These are phyloP conservation scores for Podila verticillata DNA, from an alignment of 192 early-diverging fungal species.

Conservation along the genomic window DNA sequence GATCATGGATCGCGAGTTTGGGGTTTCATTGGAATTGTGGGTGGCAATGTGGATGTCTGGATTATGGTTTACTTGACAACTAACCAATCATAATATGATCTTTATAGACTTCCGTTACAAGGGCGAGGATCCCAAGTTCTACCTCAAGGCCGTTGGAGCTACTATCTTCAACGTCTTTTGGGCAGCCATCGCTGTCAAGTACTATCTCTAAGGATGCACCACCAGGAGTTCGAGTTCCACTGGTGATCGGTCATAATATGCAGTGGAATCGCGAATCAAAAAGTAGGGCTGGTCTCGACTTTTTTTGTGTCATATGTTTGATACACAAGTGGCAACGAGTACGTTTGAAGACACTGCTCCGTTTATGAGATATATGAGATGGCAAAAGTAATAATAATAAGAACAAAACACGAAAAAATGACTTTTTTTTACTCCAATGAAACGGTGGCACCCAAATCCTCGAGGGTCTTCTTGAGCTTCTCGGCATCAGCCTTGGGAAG, in stretches of 20 bases:
- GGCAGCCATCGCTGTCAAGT: conserved; percentile 19
- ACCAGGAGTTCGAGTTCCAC: background rate
- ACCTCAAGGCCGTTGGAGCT: conserved; percentile 10
- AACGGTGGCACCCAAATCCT: conserved; percentile 93
- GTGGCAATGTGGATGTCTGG: background rate
- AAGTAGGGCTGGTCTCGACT: too few species aligned
- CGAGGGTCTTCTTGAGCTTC: conserved; percentile 95
- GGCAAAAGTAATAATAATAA: background rate
- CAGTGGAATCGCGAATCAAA: too few species aligned
- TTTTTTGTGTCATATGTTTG: too few species aligned
- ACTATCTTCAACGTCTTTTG: conserved; percentile 38
- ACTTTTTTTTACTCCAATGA: conserved; percentile 81
- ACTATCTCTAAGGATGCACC: conserved; percentile 13
- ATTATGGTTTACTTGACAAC: background rate
- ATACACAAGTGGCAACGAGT: too few species aligned
- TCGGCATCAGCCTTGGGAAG: conserved; percentile 95
- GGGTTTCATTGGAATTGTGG: background rate
- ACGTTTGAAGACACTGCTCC: too few species aligned
- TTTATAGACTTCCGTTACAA: conserved; percentile 31
- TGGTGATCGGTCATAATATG: background rate
- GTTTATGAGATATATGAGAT: background rate
- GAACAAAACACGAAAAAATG: background rate
- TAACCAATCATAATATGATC: background rate
- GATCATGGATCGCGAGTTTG: background rate
- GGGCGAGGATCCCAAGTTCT: conserved; percentile 28